Evolutionary conservation across 2,329 filamentous ascomycete genomes (phyloP), one percentile per base, ranked within the genome.

Genomic region (Harringtonia aguacate): DNA sequence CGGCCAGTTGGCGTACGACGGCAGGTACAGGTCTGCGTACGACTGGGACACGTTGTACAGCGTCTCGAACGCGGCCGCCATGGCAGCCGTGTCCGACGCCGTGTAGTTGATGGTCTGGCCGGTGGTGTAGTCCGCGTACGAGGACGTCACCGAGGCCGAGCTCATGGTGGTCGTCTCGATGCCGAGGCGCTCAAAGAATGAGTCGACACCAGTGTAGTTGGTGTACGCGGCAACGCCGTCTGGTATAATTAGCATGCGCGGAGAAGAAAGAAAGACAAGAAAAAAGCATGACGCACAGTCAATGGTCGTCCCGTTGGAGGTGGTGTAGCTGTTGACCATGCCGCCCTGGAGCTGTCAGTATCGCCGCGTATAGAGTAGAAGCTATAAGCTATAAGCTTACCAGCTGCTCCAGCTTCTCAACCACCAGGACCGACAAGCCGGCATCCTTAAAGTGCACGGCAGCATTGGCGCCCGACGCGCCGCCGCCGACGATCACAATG

Each of bases 251-350:
- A 27, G 10, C n/a, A n/a, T n/a, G n/a, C n/a, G n/a, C 10, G n/a
- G n/a, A 33, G 30, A 33, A 18, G 12, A 15, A n/a, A 21, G 14
- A 17, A 12, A 22, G 10, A 21, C 10, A 17, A 27, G 30, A 14
- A 24, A 17, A 4, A 39, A 12, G 35, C 2, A 22, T 3, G 4
- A 24, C 33, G 7, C 24, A 45, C 57, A 64, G 50, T 66, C 60
- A 43, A 56, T 58, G 1, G 53, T 43, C 1, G 39, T 49, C 15
- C 57, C 59, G 3, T 58, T 63, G n/a, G 60, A 54, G n/a, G 63
- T 65, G 4, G 53, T 58, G 50, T 69, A 74, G 10, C 68, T 73
- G 20, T 69, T 56, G 7, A 67, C 65, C 48, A 74, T 69, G 3
- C 72, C 71, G 17, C 72, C 72, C 48, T 72, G 51, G 9, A 24